Evolutionary conservation across 1,284 basidiomycete genomes (phyloP), one percentile per base, ranked within the genome.

Genomic region (Trametes pubescens): DNA sequence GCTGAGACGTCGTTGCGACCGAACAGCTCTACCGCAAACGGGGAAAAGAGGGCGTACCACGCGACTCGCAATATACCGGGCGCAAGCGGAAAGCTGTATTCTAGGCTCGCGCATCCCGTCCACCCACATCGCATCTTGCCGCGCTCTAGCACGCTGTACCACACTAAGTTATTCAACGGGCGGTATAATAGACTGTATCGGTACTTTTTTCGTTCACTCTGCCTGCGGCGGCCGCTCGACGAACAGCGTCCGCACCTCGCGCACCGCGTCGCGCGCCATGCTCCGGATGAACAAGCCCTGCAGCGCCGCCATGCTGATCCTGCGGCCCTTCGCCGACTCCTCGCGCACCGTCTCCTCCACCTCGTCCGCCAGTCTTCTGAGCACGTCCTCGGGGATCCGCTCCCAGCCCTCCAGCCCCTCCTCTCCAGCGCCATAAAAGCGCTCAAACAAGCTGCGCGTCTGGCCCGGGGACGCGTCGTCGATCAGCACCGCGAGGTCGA

Each of bases 211-310:
- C 35, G 16, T 34, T 61, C 60, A 56, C 16, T 22, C 47, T 53
- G 32, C 34, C 37, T 53, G 43, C 4, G 58, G 57, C 46, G 58
- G 43, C 58, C 68, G 62, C 18, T 62, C 46, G n/a, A 71, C 72
- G 65, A 89, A 88, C 58, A 90, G 77, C 44, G 85, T 83, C 48
- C 76, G 79, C 71, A 87, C 86, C 43, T 79, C 81, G 49, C 68
- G 75, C 4, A 95, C 76, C 14, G 91, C 93, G 40, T 90, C 86
- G 69, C 76, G 79, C 29, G 91, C 85, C 38, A 80, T 81, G 72
- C 86, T 88, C 62, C 92, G 84, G 69, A 99, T 99, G 77, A 98
- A 98, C 58, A 93, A 84, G 18, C 96, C 96, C 73, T 99, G 96
- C 62, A 99, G 79, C 38, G 91, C 88, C 29, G 96, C 96, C 96